Evolutionary conservation across 2,329 filamentous ascomycete species (phyloP), one percentile per base, ranked within the genome.

Genomic region (Hymenotorrendiella dingleyae): DNA sequence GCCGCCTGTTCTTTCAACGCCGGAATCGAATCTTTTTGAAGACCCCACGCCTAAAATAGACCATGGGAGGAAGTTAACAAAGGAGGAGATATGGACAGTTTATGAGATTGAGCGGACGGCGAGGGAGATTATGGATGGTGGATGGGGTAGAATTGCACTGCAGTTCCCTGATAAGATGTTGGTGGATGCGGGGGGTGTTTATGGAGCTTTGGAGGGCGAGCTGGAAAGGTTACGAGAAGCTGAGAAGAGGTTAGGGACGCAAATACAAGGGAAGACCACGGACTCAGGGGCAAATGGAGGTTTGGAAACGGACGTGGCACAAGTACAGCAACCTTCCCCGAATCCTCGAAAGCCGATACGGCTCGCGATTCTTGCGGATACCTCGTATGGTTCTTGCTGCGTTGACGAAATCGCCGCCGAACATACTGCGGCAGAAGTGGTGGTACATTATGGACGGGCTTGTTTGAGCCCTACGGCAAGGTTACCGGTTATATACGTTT

Each of bases 141-240:
- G 73, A 62, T 94, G 87, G 76, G 76, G 68, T 49, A 77, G 84
- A 38, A 77, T 98, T 23, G 93, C 89, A 1, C 68, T 98, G n/a
- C 93, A 98, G 61, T 97, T 98, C 55, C 91, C 93, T 0, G 93
- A 98, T 66, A 74, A 83, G 21, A 94, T 97, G 87, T 75, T 98
- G 1, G 72, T 78, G 1, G 89, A 98, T 71, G 87, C 86, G 7
- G 84, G 88, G 4, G 74, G 84, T 44, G 86, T 96, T 0, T 88
- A 84, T 43, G 79, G 82, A 41, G 68, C 79, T 1, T 65, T 94
- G 48, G 70, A 69, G 42, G 65, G 68, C 33, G 74, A 72, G 0
- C 58, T 84, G 36, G 62, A 28, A 11, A 30, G 29, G 16, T 40
- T 30, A 16, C 2, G 14, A 21, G 24, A 48, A 12, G 40, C 39